These are phyloP conservation scores for Penicillium sp. DNA, from an alignment of 2,329 filamentous ascomycete species.

Conservation along the genomic window DNA sequence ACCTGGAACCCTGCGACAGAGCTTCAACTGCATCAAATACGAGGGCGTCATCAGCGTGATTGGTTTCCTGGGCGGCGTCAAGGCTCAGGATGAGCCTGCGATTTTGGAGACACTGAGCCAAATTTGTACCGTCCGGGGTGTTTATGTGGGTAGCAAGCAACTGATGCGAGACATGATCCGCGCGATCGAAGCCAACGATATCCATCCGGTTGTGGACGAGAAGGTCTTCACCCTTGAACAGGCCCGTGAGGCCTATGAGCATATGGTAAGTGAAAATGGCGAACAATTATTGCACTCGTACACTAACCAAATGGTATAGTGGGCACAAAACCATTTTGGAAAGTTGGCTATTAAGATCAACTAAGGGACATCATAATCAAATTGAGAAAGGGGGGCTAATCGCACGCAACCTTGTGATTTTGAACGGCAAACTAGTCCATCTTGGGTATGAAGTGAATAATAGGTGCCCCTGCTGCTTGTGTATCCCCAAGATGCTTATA, in stretches of 20 bases:
- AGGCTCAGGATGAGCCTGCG: constrained; percentile 53
- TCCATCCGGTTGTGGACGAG: constrained; percentile 63
- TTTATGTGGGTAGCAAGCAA: constrained; percentile 59
- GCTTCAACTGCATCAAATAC: constrained; percentile 57
- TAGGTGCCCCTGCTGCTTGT: too few species aligned
- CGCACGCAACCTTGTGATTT: too few species aligned
- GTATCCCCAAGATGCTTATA: too few species aligned
- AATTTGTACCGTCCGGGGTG: constrained; percentile 60
- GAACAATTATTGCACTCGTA: background rate
- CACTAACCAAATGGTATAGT: constrained; percentile 36
- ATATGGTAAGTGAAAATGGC: constrained; percentile 48
- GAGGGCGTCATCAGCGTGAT: constrained; percentile 62
- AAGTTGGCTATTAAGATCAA: constrained; percentile 56
- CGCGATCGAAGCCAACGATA: constrained; percentile 62
- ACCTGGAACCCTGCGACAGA: constrained; percentile 61
- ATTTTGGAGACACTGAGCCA: constrained; percentile 56
- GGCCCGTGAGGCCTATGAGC: constrained; percentile 58
- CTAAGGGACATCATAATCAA: constrained; percentile 18
- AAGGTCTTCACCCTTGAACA: constrained; percentile 60
- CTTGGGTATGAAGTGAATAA: too few species aligned
- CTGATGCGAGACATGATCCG: constrained; percentile 64
- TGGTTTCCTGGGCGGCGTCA: constrained; percentile 58
- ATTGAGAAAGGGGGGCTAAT: background rate
- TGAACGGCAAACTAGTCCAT: too few species aligned
- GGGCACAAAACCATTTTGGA: constrained; percentile 59